Conservation (phyloP, 495 filamentous ascomycete genomes). For the Jackrogersella multiformis region DNA sequence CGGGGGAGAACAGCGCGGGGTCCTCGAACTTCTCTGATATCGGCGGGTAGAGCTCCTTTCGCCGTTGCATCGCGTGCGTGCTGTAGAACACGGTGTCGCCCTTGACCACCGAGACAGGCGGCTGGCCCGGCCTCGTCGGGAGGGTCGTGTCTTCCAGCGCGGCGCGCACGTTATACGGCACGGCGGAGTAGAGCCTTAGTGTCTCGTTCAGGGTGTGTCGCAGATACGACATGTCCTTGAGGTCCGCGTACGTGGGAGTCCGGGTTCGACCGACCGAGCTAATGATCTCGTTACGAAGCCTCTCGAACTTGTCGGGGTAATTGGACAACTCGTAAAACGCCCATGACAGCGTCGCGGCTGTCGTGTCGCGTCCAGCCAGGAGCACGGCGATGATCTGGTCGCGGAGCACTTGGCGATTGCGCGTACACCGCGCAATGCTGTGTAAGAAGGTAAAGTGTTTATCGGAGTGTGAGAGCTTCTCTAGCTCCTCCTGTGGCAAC, state of each 20-base stretch:
- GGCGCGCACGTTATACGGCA: conserved; percentile 60
- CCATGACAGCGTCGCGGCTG: conserved; percentile 65
- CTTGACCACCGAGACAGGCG: conserved; percentile 52
- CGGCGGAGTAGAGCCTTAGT: conserved; percentile 60
- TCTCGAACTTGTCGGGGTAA: conserved; percentile 57
- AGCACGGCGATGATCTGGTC: conserved; percentile 68
- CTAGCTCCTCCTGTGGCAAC: conserved; percentile 59
- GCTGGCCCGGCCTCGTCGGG: conserved; percentile 48
- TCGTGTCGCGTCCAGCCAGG: conserved; percentile 71
- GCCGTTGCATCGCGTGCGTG: conserved; percentile 62
- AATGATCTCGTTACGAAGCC: conserved; percentile 56
- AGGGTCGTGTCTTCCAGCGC: conserved; percentile 58
- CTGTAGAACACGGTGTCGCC: conserved; percentile 54
- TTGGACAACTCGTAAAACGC: conserved; percentile 62
- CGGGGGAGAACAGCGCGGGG: conserved; percentile 62
- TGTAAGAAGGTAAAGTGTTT: conserved; percentile 59
- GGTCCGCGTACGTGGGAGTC: conserved; percentile 50
- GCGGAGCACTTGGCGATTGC: conserved; percentile 61
- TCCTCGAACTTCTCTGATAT: conserved; percentile 52
- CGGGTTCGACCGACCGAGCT: conserved; percentile 40
- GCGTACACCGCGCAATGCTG: conserved; percentile 54
- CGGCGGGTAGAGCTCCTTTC: conserved; percentile 59
- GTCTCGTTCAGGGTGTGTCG: conserved; percentile 57
- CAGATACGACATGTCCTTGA: conserved; percentile 53
- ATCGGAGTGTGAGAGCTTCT: conserved; percentile 56